Conservation (phyloP, 352 stramenopile species). For the Pythium chondricola region DNA sequence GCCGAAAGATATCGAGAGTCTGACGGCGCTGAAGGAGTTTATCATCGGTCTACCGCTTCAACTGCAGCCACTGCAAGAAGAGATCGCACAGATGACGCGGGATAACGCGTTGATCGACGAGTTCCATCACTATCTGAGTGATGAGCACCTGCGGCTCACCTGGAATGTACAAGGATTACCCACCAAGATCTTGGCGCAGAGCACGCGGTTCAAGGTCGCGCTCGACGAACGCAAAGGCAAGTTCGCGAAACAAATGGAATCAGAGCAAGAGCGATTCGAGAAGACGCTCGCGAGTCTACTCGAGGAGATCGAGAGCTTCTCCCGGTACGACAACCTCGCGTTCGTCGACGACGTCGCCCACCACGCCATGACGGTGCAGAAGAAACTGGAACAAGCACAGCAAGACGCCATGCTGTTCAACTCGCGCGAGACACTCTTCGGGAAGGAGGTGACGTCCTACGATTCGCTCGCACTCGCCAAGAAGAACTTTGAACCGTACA, state of each 20-base stretch:
- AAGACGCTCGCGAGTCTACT: constrained; percentile 76
- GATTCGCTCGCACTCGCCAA: constrained; percentile 74
- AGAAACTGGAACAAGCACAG: constrained; percentile 84
- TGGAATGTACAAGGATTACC: constrained; percentile 90
- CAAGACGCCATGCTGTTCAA: constrained; percentile 92
- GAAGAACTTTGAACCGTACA: constrained; percentile 94
- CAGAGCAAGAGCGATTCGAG: constrained; percentile 91
- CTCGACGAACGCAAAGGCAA: constrained; percentile 80
- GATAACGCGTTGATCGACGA: constrained; percentile 80
- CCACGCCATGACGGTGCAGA: constrained; percentile 81
- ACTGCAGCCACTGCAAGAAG: constrained; percentile 70
- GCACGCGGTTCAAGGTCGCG: constrained; percentile 60
- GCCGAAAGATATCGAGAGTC: constrained; percentile 89
- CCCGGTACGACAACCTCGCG: constrained; percentile 81
- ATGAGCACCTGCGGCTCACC: constrained; percentile 80
- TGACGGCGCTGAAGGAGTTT: constrained; percentile 86
- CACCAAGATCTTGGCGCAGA: constrained; percentile 83
- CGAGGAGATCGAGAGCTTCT: constrained; percentile 87
- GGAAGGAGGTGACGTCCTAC: constrained; percentile 87
- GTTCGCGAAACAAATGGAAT: constrained; percentile 92
- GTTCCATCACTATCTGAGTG: constrained; percentile 76
- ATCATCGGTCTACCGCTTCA: constrained; percentile 66
- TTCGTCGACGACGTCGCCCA: constrained; percentile 86
- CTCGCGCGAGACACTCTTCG: constrained; percentile 88
- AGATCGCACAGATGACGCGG: constrained; percentile 74